Base-by-base conservation (phyloP, 202 grass and related monocot genomes). In the Schoenoplectus tabernaemontani region DNA sequence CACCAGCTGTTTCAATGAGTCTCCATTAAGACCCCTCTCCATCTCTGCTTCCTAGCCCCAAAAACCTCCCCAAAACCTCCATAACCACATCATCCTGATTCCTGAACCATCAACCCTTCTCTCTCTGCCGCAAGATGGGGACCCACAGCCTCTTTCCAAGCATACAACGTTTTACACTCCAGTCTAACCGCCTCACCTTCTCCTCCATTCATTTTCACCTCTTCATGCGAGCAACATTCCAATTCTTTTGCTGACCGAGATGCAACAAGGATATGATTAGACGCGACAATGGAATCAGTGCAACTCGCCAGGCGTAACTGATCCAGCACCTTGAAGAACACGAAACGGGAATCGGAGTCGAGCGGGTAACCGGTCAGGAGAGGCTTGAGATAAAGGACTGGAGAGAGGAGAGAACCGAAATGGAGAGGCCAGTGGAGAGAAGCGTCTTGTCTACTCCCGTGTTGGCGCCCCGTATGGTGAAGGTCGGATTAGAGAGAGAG, bases 391-490 rank as follows among this genome's bases (percentile, higher is more conserved):
- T 94, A 97, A 83, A 71, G 9, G 86, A 65, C 36, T 66, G 69
- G 8, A 56, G 77, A 68, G 84, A 80, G 38, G 24, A 67, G 80
- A 94, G 84, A 30, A 92, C 76, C 33, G 91, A 84, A 30, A 87
- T 84, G 61, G 85, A 86, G 44, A 98, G 89, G 10, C 95, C 95
- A 20, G 91, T 77, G 72, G 89, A 98, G 57, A 94, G 87, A 60
- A 94, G 84, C 50, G 95, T 98, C 82, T 98, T 98, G 77, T 91
- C 95, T 38, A 97, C 89, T 77, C 86, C 91, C 2, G 95, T 97
- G 84, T 97, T 97, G 78, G 91, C 85, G 51, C 95, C 91, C 84
- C 86, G 94, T 4, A 98, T 23, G 44, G 85, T 65, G 75, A 92
- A 90, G 73, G 81, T 77, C 48, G 95, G 95, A 22, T 81, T 77